Base-by-base conservation (phyloP, 2,329 filamentous ascomycete genomes). In the Alternaria sp. region DNA sequence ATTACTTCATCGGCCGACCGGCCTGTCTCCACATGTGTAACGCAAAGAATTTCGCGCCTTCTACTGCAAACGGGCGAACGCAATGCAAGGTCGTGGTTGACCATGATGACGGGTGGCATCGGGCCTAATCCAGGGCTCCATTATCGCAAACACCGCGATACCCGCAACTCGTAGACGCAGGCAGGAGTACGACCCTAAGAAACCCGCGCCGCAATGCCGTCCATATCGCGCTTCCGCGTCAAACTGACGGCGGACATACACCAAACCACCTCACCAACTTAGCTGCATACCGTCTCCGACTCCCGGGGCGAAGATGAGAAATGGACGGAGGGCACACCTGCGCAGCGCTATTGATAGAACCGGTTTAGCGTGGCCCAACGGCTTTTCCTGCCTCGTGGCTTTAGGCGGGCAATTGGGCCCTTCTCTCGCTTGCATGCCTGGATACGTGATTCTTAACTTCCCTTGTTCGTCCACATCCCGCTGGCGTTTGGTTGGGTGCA, bases 291-390 rank as follows among this genome's bases (percentile, higher is more conserved):
- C 44, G 44, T 34, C 44, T 48, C 36, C 50, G 54, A 50, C 34
- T 41, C 39, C 31, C 10, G 36, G 26, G 13, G 14, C 17, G 54
- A 17, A 26, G 11, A 44, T 23, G 39, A 14, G 21, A 40, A 31
- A 21, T 37, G 24, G 39, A 56, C 14, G 54, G 46, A 45, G 45
- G 37, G n/a, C 29, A 53, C 14, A n/a, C 46, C 50, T 42, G 37
- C 53, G 41, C 46, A 37, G 24, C 28, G 36, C 53, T 53, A 60
- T 56, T 45, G 39, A 52, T 60, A 60, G 50, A 44, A 44, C 17
- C 21, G 42, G 48, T 44, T 56, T 67, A 65, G 64, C 60, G 64
- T 65, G 39, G 40, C 57, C 51, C 51, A 67, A 67, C 64, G 64
- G 64, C 51, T 65, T 61, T 65, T 57, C 37, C 54, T 63, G 54